A percentile compares a stretch with the other conserved stretches of the same genome.
Evolutionary conservation across 305 asterid genomes (phyloP).

Genomic region (Nicotiana rustica): DNA sequence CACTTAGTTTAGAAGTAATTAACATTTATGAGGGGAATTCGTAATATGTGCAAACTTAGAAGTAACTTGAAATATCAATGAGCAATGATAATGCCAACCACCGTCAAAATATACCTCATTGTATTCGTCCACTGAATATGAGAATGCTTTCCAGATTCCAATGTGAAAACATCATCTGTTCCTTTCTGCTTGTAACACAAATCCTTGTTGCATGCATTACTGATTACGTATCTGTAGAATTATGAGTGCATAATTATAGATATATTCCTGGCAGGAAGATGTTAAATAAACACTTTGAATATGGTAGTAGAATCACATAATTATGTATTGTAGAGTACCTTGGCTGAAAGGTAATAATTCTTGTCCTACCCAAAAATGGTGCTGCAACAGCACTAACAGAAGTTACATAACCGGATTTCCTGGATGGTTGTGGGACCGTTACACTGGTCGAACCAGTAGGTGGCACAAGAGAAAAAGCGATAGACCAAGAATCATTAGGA

Average conservation of each 20-base stretch:
- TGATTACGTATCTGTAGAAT: constrained; percentile 81
- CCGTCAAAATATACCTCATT: constrained; percentile 58
- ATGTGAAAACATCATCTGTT: constrained; percentile 65
- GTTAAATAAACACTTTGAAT: background rate
- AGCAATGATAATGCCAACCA: constrained; percentile 10
- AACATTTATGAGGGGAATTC: background rate
- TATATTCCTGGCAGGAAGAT: constrained; percentile 31
- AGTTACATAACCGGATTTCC: constrained; percentile 70
- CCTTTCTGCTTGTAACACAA: constrained; percentile 95
- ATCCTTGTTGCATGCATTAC: constrained; percentile 88
- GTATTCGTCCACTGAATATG: constrained; percentile 89
- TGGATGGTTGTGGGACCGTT: constrained; percentile 79
- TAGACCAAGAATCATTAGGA: constrained; percentile 76
- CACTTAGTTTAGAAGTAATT: background rate
- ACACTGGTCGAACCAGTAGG: constrained; percentile 90
- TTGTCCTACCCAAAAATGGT: constrained; percentile 93
- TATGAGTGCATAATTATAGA: constrained; percentile 38
- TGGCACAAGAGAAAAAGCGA: constrained; percentile 83
- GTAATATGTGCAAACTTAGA: background rate
- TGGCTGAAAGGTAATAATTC: constrained; percentile 88
- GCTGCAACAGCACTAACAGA: constrained; percentile 92
- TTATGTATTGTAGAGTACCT: constrained; percentile 58
- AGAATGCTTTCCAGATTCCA: constrained; percentile 81
- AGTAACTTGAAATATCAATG: constrained; percentile 24
- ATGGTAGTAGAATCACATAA: constrained; percentile 8